Conservation (phyloP, 768 basidiomycete species). For the Psilocybe azurescens region DNA sequence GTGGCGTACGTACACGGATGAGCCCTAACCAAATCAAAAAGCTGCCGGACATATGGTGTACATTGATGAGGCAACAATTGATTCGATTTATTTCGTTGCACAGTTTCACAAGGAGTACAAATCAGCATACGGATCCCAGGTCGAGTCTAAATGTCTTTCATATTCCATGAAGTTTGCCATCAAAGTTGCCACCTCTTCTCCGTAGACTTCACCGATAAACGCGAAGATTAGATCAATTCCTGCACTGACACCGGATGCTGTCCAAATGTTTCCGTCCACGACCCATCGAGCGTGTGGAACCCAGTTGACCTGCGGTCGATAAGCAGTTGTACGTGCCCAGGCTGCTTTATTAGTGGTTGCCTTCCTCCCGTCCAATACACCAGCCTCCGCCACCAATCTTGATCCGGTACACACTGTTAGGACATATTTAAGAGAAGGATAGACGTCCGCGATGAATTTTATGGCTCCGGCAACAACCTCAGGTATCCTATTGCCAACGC, state of each 20-base stretch:
- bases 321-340: conserved; percentile 30
- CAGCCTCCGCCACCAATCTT: conserved; percentile 41
- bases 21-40: no score
- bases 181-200: conserved; percentile 33
- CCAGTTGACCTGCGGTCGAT: conserved; percentile 44
- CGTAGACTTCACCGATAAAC: conserved; percentile 42
- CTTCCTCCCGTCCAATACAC: conserved; percentile 43
- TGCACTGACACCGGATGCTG: conserved; percentile 51
- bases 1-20: neutral
- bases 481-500: conserved; percentile 31
- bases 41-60: no score
- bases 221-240: conserved; percentile 46
- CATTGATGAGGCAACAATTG: no score
- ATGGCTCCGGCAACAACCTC: conserved; percentile 29
- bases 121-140: conserved; percentile 45
- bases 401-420: conserved; percentile 52
- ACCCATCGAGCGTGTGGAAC: conserved; percentile 52
- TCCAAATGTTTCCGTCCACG: conserved; percentile 53
- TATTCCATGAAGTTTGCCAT: conserved; percentile 44
- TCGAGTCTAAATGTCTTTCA: conserved; percentile 40
- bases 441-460: conserved; percentile 37
- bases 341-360: conserved; percentile 51
- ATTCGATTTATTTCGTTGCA: neutral
- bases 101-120: conserved; percentile 28
- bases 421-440: conserved; percentile 42